These are phyloP conservation scores for Paramecium octaurelia DNA, from an alignment of 73 alveolate species.

Conservation along the genomic window DNA sequence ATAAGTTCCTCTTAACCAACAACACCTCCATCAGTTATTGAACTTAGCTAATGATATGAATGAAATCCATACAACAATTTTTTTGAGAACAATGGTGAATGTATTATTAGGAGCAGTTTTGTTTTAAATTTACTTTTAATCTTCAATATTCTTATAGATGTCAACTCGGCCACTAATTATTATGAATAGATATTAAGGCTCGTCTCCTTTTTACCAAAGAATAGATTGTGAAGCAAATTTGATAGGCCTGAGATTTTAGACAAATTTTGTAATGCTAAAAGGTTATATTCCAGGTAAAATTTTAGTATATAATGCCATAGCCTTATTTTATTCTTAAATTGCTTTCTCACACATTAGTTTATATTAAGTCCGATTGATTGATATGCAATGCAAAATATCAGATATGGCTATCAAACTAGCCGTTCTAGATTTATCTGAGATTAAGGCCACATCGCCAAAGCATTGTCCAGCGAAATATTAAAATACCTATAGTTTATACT, in stretches of 20 bases:
- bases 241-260: not conserved
- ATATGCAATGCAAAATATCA: not conserved
- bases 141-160: not conserved
- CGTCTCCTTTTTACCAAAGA: slow-evolving; percentile 42
- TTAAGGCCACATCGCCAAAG: slow-evolving; percentile 40
- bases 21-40: not conserved
- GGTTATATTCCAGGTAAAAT: not conserved
- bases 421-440: not conserved
- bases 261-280: not conserved
- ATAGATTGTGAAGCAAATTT: not conserved
- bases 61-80: not conserved
- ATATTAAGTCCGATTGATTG: not conserved
- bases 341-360: slow-evolving; percentile 16
- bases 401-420: slow-evolving; percentile 23
- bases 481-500: not conserved
- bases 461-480: not conserved
- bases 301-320: not conserved
- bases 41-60: not conserved
- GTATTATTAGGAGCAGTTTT: not conserved
- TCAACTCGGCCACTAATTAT: slow-evolving; percentile 25
- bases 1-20: slow-evolving; percentile 43
- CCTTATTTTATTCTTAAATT: not conserved
- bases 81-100: not conserved
- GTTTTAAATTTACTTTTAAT: not conserved
- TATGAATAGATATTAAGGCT: not conserved